phyloP scores from a whole-genome alignment of 2,329 filamentous ascomycete genomes.

The Cercospora zeina region DNA sequence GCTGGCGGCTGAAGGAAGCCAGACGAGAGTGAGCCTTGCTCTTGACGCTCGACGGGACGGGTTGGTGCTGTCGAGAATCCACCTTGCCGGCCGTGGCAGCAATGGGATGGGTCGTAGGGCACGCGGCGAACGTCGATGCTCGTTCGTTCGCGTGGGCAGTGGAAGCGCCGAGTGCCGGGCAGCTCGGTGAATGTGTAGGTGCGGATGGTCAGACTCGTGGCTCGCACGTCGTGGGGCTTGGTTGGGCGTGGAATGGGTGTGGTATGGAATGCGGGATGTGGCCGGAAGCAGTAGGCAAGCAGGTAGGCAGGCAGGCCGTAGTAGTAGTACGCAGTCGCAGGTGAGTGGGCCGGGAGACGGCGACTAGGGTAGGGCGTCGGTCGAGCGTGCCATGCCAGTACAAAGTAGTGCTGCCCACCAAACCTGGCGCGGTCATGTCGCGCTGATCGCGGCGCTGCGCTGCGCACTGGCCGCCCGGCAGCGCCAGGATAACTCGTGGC shows the following conservation, averaged over 20 bases:
- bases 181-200: conserved; percentile 9
- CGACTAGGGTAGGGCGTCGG: conserved; percentile 20
- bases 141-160: background rate
- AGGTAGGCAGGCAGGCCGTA: conserved; percentile 8
- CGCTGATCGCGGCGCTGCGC: conserved; percentile 25
- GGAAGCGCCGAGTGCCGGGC: background rate
- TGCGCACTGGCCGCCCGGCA: conserved; percentile 18
- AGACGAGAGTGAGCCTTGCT: conserved; percentile 39
- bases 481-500: conserved; percentile 28
- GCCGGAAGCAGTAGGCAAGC: background rate
- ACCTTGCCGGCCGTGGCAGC: conserved; percentile 34
- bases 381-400: conserved; percentile 7
- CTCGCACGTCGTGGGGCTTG: conserved; percentile 22
- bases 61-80: conserved; percentile 36
- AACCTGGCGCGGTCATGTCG: conserved; percentile 25
- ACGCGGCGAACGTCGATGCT: background rate
- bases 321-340: conserved; percentile 17
- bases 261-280: conserved; percentile 29
- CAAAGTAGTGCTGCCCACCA: conserved; percentile 11
- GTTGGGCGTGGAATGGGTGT: conserved; percentile 25
- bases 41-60: conserved; percentile 30
- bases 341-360: conserved; percentile 27
- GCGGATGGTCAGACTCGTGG: conserved; percentile 30
- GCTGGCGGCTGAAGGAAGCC: conserved; percentile 37
- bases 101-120: conserved; percentile 6